Percentiles rank a stretch among this genome's conserved stretches.
Evolutionary conservation across 1,284 basidiomycete genomes (phyloP).

Genomic region (Moniliophthora roreri): DNA sequence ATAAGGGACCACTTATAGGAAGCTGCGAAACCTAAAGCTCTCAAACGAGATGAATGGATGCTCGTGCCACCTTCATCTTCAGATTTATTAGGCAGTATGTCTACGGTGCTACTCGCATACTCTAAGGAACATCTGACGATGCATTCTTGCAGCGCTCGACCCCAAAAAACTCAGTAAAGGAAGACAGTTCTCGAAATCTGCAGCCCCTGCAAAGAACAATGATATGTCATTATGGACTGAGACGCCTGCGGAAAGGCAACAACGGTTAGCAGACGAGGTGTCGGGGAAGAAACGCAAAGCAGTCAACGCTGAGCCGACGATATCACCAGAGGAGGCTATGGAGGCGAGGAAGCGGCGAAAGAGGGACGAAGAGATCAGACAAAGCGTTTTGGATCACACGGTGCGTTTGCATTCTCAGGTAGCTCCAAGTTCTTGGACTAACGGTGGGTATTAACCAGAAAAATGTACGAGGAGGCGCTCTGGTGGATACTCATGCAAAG

Average conservation of each 20-base stretch:
- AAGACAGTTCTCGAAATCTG: conserved; percentile 74
- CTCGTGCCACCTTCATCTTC: conserved; percentile 82
- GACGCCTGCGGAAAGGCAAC: conserved; percentile 84
- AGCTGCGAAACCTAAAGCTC: conserved; percentile 68
- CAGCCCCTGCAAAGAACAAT: conserved; percentile 41
- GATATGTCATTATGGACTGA: conserved; percentile 87
- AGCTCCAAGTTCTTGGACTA: background rate
- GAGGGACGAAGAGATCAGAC: conserved; percentile 67
- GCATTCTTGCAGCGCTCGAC: conserved; percentile 50
- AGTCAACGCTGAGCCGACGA: conserved; percentile 50
- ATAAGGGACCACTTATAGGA: conserved; percentile 42
- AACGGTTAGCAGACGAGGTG: conserved; percentile 84
- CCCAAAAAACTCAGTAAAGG: conserved; percentile 66
- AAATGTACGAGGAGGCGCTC: conserved; percentile 61
- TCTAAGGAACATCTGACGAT: conserved; percentile 35
- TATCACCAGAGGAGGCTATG: conserved; percentile 36
- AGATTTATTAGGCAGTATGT: conserved; percentile 73
- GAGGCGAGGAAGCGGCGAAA: conserved; percentile 49
- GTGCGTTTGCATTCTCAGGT: conserved; percentile 40
- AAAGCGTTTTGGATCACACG: conserved; percentile 78
- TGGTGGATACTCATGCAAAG: conserved; percentile 67
- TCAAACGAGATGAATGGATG: conserved; percentile 94
- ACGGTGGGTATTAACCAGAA: conserved; percentile 39
- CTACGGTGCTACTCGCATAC: conserved; percentile 1
- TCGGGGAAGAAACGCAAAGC: conserved; percentile 79